A percentile compares a stretch with the other conserved stretches of the same genome.
These are phyloP conservation scores for Camelina laxa DNA, from an alignment of 345 rosid species.

Conservation along the genomic window DNA sequence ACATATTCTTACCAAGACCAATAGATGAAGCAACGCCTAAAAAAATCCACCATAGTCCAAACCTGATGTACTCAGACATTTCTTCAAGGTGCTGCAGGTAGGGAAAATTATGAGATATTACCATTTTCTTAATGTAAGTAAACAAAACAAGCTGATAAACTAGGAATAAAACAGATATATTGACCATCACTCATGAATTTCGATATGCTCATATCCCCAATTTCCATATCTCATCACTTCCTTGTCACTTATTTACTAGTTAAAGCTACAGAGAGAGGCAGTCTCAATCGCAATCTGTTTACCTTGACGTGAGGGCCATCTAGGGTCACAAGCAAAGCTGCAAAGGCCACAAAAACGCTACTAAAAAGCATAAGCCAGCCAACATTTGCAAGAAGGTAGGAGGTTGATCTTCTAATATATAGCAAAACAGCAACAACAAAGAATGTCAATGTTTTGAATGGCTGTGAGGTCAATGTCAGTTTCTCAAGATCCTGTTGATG, in stretches of 20 bases:
- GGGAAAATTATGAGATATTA: constrained; percentile 2
- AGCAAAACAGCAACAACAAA: constrained; percentile 63
- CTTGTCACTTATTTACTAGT: neutral
- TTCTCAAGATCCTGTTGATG: constrained; percentile 49
- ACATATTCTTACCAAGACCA: constrained; percentile 79
- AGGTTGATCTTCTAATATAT: constrained; percentile 53
- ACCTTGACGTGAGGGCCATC: constrained; percentile 84
- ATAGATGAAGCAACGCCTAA: constrained; percentile 97
- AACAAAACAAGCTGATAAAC: neutral
- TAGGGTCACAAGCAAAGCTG: constrained; percentile 58
- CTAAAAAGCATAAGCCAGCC: constrained; percentile 65
- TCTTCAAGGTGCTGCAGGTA: constrained; percentile 73
- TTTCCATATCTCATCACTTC: constrained; percentile 3
- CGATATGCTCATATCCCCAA: neutral
- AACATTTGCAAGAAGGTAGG: constrained; percentile 61
- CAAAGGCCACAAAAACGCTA: constrained; percentile 45
- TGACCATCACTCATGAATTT: constrained; percentile 10
- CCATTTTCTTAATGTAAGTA: constrained; percentile 7
- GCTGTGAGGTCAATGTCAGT: constrained; percentile 68
- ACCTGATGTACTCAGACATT: constrained; percentile 61
- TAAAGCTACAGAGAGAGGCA: constrained; percentile 18
- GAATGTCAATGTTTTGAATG: constrained; percentile 68
- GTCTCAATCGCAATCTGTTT: constrained; percentile 31
- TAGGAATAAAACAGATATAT: constrained; percentile 15
- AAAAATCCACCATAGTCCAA: constrained; percentile 89